A percentile compares a stretch with the other conserved stretches of the same genome.
Conservation (phyloP, 495 filamentous ascomycete species). For the Tuber magnatum region DNA sequence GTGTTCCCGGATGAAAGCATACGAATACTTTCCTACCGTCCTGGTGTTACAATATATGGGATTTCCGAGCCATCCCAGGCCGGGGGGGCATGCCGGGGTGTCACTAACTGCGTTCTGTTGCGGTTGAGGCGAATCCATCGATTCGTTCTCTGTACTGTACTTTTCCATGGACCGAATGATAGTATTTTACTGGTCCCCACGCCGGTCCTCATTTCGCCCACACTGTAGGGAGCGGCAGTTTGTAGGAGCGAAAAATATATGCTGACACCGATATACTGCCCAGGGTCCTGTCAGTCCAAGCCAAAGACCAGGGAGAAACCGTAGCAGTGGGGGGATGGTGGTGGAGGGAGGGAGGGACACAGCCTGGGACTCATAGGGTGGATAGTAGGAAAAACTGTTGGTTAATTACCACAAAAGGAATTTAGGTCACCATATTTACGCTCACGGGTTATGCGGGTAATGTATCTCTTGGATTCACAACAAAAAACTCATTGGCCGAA, state of each 20-base stretch:
- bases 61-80: neutral
- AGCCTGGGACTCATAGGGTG: neutral
- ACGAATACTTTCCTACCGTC: neutral
- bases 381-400: neutral
- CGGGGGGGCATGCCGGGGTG: neutral
- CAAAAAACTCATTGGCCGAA: conserved; percentile 21
- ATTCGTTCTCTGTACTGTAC: neutral
- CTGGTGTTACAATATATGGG: neutral
- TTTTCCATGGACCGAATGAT: neutral
- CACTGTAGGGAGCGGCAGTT: neutral
- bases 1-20: neutral
- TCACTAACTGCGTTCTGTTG: neutral
- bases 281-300: neutral
- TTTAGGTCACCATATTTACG: neutral
- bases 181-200: neutral
- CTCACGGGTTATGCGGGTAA: neutral
- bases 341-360: neutral
- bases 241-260: neutral
- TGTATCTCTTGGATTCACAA: neutral
- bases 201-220: neutral
- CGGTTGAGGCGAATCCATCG: neutral
- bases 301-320: neutral
- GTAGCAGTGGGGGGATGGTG: neutral
- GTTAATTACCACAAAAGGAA: neutral
- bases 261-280: neutral